Evolutionary conservation across 169 alveolate species (phyloP).

Genomic region (Plasmodium relictum): DNA sequence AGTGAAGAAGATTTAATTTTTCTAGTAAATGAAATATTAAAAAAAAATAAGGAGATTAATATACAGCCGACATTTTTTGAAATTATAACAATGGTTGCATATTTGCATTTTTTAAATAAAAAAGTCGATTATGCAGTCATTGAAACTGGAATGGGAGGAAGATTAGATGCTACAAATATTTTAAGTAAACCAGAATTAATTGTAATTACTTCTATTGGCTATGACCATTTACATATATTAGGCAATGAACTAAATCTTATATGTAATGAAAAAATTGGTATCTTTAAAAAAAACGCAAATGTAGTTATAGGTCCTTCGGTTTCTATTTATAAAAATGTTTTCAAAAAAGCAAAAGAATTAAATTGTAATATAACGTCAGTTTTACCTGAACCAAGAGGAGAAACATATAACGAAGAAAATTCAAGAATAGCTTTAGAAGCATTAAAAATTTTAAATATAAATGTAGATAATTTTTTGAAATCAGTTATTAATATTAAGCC

Average conservation of each 20-base stretch:
- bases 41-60: slow-evolving; percentile 54
- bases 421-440: slow-evolving; percentile 79
- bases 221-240: slow-evolving; percentile 91
- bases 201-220: slow-evolving; percentile 93
- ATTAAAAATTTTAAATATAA: slow-evolving; percentile 46
- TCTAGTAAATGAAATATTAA: slow-evolving; percentile 55
- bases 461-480: slow-evolving; percentile 35
- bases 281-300: slow-evolving; percentile 86
- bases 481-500: slow-evolving; percentile 77
- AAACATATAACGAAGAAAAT: slow-evolving; percentile 83
- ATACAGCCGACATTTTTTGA: slow-evolving; percentile 87
- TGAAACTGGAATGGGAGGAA: slow-evolving; percentile 95
- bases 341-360: slow-evolving; percentile 70
- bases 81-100: slow-evolving; percentile 79
- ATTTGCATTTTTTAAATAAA: slow-evolving; percentile 82
- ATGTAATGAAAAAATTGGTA: slow-evolving; percentile 93
- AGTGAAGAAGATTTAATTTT: slow-evolving; percentile 77
- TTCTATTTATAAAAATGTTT: slow-evolving; percentile 77
- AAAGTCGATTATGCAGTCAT: slow-evolving; percentile 91
- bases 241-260: slow-evolving; percentile 90
- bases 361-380: slow-evolving; percentile 40
- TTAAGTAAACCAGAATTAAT: slow-evolving; percentile 85
- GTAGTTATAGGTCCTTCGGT: slow-evolving; percentile 92
- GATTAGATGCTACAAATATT: slow-evolving; percentile 92
- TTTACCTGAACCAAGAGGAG: slow-evolving; percentile 59